Percentiles rank a stretch among this genome's conserved stretches.
phyloP scores from a whole-genome alignment of 345 rosid genomes.

The Triadica sebifera region DNA sequence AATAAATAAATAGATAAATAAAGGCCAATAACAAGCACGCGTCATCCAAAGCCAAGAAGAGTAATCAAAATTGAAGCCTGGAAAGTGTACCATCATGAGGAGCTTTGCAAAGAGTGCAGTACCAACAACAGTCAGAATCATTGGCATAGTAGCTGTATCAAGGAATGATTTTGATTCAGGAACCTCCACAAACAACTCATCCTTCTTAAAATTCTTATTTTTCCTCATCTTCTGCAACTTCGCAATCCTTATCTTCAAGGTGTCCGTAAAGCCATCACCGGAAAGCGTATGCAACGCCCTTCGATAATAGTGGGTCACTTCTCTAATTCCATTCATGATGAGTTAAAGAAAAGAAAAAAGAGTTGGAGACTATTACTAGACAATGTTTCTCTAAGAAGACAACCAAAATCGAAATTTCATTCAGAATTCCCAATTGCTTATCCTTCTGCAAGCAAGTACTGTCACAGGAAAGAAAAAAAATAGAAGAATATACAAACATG shows the following conservation, averaged over 20 bases:
- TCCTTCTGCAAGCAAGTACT: not conserved
- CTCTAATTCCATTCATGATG: constrained; percentile 27
- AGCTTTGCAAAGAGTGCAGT: constrained; percentile 69
- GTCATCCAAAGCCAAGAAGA: not conserved
- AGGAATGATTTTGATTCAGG: constrained; percentile 64
- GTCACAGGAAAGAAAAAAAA: too few relatives aligned
- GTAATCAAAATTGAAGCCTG: not conserved
- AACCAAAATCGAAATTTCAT: too few relatives aligned
- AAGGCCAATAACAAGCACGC: not conserved
- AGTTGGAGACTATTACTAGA: not conserved
- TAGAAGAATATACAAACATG: too few relatives aligned
- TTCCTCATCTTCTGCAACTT: constrained; percentile 54
- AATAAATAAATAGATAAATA: not conserved
- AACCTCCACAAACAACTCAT: constrained; percentile 68
- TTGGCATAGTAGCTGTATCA: constrained; percentile 78
- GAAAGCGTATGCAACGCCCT: constrained; percentile 46
- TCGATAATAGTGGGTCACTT: constrained; percentile 23
- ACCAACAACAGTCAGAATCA: constrained; percentile 65
- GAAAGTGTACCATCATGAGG: constrained; percentile 67
- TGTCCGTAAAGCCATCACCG: constrained; percentile 49
- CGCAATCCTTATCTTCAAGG: constrained; percentile 49
- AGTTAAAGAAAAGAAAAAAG: not conserved
- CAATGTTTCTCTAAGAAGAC: not conserved
- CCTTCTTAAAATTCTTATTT: constrained; percentile 43
- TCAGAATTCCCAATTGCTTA: not conserved